Evolutionary conservation across 169 alveolate species (phyloP), one percentile per base, ranked within the genome.

Genomic region (Cryptosporidium viatorum): DNA sequence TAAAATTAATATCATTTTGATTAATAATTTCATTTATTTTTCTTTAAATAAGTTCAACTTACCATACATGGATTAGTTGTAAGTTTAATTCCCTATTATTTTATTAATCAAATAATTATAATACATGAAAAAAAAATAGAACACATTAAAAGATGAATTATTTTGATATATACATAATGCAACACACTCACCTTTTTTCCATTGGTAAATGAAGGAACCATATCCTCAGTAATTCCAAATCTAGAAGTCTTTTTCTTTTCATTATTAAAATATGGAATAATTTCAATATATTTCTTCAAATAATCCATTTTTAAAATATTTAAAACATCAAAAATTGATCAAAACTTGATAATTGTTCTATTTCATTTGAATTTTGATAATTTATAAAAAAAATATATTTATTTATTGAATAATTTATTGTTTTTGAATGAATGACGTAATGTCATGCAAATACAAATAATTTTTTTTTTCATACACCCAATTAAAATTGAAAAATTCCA

Each of bases 151-250:
- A 68, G 6, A 4, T 60, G 9, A 6, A 16, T 60, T 68, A 31
- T 33, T 31, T 68, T 0, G 18, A 31, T 10, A 12, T 31, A 68
- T 21, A n/a, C n/a, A 68, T 68, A 33, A 5, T 52, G 14, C n/a
- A 55, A 33, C 29, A 18, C 23, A 35, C 75, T 62, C 16, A 80
- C 89, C 74, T 65, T 80, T 80, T 37, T 62, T 3, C 50, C 21
- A 21, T 29, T 23, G 6, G 67, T 6, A 50, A 80, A 80, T 45
- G 39, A 45, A 16, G 89, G 89, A 39, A 80, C 75, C 89, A 80
- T 80, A 23, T 26, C 70, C 51, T 80, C 89, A 33, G 51, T 50
- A 43, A 80, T 80, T 31, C 89, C 89, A 43, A 80, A 80, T 21
- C 89, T 69, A 1, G 89, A 80, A n/a, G 23, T 67, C 5, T 31